Evolutionary conservation across 345 rosid species (phyloP).

Genomic region (Angophora floribunda): DNA sequence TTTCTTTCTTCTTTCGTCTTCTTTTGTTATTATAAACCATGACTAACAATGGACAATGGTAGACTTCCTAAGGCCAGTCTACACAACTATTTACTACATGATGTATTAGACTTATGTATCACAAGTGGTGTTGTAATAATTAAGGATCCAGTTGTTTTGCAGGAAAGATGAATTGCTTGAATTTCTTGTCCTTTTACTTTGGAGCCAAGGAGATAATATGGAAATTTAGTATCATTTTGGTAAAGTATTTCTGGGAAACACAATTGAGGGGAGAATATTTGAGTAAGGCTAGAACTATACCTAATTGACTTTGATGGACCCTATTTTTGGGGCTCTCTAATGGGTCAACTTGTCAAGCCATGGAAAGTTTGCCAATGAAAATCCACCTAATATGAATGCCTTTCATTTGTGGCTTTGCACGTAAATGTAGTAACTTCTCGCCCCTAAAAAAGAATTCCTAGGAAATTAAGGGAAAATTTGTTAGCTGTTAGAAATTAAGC

Average conservation of each 20-base stretch:
- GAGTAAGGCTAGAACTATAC: neutral
- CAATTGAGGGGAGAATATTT: neutral
- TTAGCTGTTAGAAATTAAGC: neutral
- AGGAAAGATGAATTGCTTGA: neutral
- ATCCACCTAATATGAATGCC: neutral
- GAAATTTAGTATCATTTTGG: neutral
- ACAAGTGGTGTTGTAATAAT: too few species aligned
- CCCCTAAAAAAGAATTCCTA: too few species aligned
- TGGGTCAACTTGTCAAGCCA: neutral
- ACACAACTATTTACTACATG: too few species aligned
- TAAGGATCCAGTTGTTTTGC: too few species aligned
- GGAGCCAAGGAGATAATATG: neutral
- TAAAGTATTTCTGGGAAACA: neutral
- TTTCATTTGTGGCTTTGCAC: neutral
- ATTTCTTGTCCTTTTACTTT: neutral
- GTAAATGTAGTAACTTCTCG: neutral
- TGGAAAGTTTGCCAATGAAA: neutral
- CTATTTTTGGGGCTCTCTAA: neutral
- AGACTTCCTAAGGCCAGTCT: too few species aligned
- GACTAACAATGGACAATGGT: too few species aligned
- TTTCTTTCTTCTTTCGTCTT: too few species aligned
- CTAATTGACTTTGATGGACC: neutral
- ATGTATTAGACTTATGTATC: too few species aligned
- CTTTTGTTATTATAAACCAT: too few species aligned
- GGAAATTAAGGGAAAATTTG: neutral